These are phyloP conservation scores for Papiliotrema laurentii DNA, from an alignment of 1,284 basidiomycete genomes.

Conservation along the genomic window DNA sequence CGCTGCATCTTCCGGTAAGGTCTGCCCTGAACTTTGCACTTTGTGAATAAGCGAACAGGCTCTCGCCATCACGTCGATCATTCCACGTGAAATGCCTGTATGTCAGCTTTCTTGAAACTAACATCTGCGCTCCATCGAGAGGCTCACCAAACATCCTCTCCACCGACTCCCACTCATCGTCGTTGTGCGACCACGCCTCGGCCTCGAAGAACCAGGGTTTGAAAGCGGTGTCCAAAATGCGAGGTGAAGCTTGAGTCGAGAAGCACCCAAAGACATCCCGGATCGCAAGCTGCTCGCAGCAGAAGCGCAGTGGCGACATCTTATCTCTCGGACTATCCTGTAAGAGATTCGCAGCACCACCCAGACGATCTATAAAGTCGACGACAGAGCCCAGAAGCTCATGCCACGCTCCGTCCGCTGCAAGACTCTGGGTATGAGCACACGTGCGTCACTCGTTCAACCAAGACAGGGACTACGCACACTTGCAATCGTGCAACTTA, in stretches of 20 bases:
- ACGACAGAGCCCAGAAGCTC: slow-evolving; percentile 37
- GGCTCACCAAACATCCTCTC: slow-evolving; percentile 42
- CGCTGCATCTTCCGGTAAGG: slow-evolving; percentile 5
- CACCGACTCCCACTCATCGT: slow-evolving; percentile 41
- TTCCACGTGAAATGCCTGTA: slow-evolving; percentile 31
- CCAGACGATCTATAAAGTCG: slow-evolving; percentile 36
- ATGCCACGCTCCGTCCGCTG: slow-evolving; percentile 44
- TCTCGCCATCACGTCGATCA: slow-evolving; percentile 41
- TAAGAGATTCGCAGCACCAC: slow-evolving; percentile 38
- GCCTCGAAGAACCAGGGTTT: slow-evolving; percentile 44
- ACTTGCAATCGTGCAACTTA: slow-evolving; percentile 42
- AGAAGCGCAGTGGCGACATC: slow-evolving; percentile 37
- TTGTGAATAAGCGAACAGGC: slow-evolving; percentile 30
- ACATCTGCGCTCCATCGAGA: background rate
- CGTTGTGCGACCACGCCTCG: slow-evolving; percentile 31
- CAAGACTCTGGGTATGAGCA: slow-evolving; percentile 26
- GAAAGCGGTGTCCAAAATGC: slow-evolving; percentile 36
- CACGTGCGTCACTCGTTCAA: background rate
- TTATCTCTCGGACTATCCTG: slow-evolving; percentile 28
- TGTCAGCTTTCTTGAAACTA: background rate
- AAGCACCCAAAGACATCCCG: slow-evolving; percentile 45
- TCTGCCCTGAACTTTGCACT: slow-evolving; percentile 7
- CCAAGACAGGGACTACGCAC: slow-evolving; percentile 19
- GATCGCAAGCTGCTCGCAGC: slow-evolving; percentile 43
- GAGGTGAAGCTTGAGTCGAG: slow-evolving; percentile 39